These are phyloP conservation scores for Plectranthus barbatus DNA, from an alignment of 257 asterid species.

Conservation along the genomic window DNA sequence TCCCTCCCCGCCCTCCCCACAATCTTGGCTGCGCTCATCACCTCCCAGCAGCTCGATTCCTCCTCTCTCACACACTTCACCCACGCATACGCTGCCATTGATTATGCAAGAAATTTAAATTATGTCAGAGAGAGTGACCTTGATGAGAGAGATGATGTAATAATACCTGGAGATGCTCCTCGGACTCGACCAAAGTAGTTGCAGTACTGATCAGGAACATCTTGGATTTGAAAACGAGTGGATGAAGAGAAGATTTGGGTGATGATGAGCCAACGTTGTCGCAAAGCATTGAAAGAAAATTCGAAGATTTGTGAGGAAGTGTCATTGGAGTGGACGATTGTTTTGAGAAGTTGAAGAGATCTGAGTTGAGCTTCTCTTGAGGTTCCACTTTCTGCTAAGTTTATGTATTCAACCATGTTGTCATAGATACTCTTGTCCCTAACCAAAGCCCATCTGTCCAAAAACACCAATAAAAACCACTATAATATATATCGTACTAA, in stretches of 20 bases:
- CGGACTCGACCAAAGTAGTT: conserved; percentile 37
- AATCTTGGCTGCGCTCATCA: conserved; percentile 28
- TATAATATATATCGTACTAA: no score
- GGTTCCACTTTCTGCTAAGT: conserved; percentile 32
- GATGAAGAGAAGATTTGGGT: conserved; percentile 34
- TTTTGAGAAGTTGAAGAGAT: conserved; percentile 47
- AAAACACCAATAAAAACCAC: neutral
- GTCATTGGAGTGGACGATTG: conserved; percentile 29
- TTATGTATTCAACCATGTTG: conserved; percentile 26
- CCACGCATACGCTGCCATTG: conserved; percentile 42
- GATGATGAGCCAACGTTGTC: conserved; percentile 44
- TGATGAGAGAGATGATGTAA: no score
- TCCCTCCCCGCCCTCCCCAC: conserved; percentile 18
- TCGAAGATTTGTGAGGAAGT: conserved; percentile 29
- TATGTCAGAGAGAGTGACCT: neutral
- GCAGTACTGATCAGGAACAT: conserved; percentile 48
- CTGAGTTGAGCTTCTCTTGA: conserved; percentile 60
- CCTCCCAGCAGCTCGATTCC: conserved; percentile 23
- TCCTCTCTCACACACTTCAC: conserved; percentile 39
- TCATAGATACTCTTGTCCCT: conserved; percentile 39
- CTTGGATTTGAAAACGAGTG: conserved; percentile 38
- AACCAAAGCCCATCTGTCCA: conserved; percentile 55
- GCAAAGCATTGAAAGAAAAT: conserved; percentile 40
- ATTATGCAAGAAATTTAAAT: neutral
- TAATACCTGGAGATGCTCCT: conserved; percentile 73